Conservation (phyloP, 176 grass and related monocot genomes). For the Saccharum spontaneum region DNA sequence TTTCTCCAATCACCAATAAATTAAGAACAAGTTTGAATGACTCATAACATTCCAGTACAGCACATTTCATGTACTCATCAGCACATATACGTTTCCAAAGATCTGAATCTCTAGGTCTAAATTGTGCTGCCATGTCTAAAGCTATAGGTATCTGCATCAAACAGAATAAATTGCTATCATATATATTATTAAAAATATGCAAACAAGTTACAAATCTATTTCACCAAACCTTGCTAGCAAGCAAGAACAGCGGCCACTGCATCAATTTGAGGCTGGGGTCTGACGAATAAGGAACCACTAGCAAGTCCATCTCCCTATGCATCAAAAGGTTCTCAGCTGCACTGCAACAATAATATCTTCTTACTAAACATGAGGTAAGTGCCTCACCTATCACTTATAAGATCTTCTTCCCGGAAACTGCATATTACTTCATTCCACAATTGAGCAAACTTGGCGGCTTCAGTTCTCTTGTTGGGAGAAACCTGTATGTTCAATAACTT, state of each 20-base stretch:
- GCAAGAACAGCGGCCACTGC: slow-evolving; percentile 97
- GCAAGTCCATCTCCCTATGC: slow-evolving; percentile 88
- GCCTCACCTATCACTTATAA: slow-evolving; percentile 91
- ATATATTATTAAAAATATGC: slow-evolving; percentile 5
- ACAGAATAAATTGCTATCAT: slow-evolving; percentile 19
- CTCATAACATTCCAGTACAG: slow-evolving; percentile 93
- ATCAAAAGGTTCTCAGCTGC: slow-evolving; percentile 31
- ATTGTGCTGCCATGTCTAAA: slow-evolving; percentile 92
- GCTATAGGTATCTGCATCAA: slow-evolving; percentile 89
- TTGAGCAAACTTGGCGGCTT: slow-evolving; percentile 99
- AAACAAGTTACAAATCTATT: slow-evolving; percentile 20
- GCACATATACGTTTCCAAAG: slow-evolving; percentile 95
- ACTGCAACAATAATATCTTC: not conserved
- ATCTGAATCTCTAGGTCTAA: slow-evolving; percentile 87
- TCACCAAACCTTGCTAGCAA: slow-evolving; percentile 86
- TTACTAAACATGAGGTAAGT: slow-evolving; percentile 28
- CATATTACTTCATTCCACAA: slow-evolving; percentile 98
- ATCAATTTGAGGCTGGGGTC: slow-evolving; percentile 91
- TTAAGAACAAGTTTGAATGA: slow-evolving; percentile 96
- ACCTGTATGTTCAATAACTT: slow-evolving; percentile 56
- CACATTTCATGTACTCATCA: slow-evolving; percentile 99
- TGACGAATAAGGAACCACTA: slow-evolving; percentile 95
- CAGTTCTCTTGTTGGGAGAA: slow-evolving; percentile 96
- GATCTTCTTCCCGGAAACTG: slow-evolving; percentile 92
- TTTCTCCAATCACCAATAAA: slow-evolving; percentile 88